Evolutionary conservation across 148 eudicot species (phyloP), one percentile per base, ranked within the genome.

Genomic region (Salicornia ramosissima): DNA sequence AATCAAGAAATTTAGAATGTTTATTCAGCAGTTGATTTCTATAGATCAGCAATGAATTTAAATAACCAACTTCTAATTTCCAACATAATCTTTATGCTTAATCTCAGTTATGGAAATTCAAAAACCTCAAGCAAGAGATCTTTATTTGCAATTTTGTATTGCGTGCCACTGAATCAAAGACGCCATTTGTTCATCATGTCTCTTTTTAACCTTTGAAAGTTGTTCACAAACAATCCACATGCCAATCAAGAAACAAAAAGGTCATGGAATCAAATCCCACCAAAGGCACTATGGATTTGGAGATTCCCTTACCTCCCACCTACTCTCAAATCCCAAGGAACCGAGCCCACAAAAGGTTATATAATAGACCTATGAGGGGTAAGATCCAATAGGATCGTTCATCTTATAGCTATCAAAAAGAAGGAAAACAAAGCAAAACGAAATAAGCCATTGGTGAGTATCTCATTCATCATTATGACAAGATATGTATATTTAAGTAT

Each of bases 401-500:
- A 46, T 46, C 50, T 46, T n/a, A n/a, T n/a, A 46, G 15, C 18
- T 46, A 36, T 36, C 40, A 36, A 36, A 36, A 3, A 36, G 8
- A 3, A 36, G 4, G 40, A 4, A 36, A 36, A 36, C 8, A 36
- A 36, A 8, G 40, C 40, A 3, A 36, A 3, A 36, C 8, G 4
- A 36, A 36, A 36, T 3, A 8, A 36, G 40, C 40, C 40, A 36
- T 36, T 4, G 8, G 40, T 3, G 40, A 36, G 40, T 36, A 36
- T 36, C n/a, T n/a, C 8, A 36, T 36, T 36, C 40, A 36, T 36
- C 40, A n/a, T n/a, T n/a, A n/a, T n/a, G n/a, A n/a, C 36, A 24
- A 34, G 52, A 50, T n/a, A 72, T 46, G 67, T 25, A 22, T 69
- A 59, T 13, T 57, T 58, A 65, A 76, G 42, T 11, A 61, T 6